Percentiles rank a stretch among this genome's conserved stretches.
Conservation (phyloP, 169 alveolate genomes). For the Condylostoma magnum region DNA sequence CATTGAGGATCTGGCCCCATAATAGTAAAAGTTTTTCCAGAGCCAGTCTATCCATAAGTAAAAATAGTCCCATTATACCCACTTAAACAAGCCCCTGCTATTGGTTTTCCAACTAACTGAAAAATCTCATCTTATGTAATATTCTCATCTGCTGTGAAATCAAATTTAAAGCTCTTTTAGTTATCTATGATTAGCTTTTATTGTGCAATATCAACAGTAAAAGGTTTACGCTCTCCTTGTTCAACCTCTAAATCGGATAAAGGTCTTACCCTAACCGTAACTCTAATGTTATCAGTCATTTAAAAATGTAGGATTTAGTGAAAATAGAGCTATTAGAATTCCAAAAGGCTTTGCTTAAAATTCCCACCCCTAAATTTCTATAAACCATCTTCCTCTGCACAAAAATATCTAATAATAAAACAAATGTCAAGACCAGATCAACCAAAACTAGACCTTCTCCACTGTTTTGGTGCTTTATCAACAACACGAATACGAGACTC, state of each 20-base stretch:
- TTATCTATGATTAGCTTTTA: neutral
- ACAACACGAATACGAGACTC: neutral
- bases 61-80: conserved; percentile 68
- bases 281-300: conserved; percentile 31
- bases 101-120: conserved; percentile 23
- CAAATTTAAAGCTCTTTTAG: conserved; percentile 30
- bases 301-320: too few relatives aligned
- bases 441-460: conserved; percentile 26
- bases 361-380: too few relatives aligned
- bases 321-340: too few relatives aligned
- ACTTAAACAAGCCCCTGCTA: conserved; percentile 30
- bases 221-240: conserved; percentile 6
- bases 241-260: neutral
- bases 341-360: too few relatives aligned
- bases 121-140: conserved; percentile 25
- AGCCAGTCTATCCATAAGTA: conserved; percentile 68
- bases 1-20: conserved; percentile 38
- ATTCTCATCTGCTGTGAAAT: conserved; percentile 21
- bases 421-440: conserved; percentile 25
- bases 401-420: too few relatives aligned
- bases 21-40: conserved; percentile 69
- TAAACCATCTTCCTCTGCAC: too few relatives aligned
- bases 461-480: conserved; percentile 36
- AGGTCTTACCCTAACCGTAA: conserved; percentile 20
- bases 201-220: neutral